phyloP scores from a whole-genome alignment of 139 green algal species.

The Chlamydomonas sphaeroides region DNA sequence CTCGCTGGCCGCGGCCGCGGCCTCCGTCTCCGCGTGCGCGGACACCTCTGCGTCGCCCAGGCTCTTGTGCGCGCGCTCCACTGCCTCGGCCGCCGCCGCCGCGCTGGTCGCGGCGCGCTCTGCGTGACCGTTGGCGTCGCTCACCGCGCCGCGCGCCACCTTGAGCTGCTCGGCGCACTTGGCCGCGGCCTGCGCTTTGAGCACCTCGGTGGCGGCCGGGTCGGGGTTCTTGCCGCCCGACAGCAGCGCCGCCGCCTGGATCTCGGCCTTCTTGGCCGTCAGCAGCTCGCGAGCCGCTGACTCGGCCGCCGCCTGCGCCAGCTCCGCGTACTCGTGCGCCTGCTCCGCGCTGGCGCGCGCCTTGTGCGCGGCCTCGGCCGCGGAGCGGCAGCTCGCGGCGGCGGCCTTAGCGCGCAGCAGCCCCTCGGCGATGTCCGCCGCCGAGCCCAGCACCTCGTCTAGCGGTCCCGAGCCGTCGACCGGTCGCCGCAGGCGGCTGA shows the following conservation, averaged over 20 bases:
- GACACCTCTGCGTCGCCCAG: conserved; percentile 59
- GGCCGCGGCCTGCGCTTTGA: conserved; percentile 71
- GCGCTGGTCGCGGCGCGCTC: conserved; percentile 53
- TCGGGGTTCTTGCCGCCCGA: conserved; percentile 63
- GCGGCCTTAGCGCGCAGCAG: conserved; percentile 63
- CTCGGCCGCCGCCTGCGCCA: conserved; percentile 59
- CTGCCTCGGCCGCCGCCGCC: conserved; percentile 52
- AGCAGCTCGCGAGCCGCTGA: conserved; percentile 74
- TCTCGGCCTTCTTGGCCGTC: conserved; percentile 72
- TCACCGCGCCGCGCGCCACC: conserved; percentile 54
- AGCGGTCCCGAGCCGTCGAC: conserved; percentile 49
- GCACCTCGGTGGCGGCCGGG: conserved; percentile 63
- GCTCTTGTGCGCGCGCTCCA: conserved; percentile 45
- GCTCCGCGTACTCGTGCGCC: conserved; percentile 60
- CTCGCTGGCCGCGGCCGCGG: conserved; percentile 53
- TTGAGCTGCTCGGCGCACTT: conserved; percentile 76
- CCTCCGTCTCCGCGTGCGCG: conserved; percentile 55
- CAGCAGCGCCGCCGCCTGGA: conserved; percentile 68
- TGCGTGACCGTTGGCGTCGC: conserved; percentile 59
- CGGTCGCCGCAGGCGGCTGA: conserved; percentile 61
- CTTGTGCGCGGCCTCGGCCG: conserved; percentile 59
- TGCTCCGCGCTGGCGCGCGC: conserved; percentile 55
- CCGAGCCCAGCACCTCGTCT: conserved; percentile 57
- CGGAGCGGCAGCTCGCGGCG: conserved; percentile 46
- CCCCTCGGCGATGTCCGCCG: conserved; percentile 52